Conservation (phyloP, 345 rosid genomes). For the Salix dunnii region DNA sequence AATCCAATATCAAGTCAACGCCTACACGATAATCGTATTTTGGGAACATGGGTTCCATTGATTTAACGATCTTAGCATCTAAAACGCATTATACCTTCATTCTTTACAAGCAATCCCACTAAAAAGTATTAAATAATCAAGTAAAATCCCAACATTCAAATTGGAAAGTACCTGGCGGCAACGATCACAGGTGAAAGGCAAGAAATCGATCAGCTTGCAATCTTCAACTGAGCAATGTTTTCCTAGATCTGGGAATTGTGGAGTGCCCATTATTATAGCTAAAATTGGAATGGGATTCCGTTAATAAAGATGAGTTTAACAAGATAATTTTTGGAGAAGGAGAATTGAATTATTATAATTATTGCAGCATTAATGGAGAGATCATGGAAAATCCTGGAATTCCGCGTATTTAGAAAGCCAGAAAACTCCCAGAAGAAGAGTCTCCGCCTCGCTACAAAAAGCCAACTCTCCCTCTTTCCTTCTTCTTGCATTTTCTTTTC, state of each 20-base stretch:
- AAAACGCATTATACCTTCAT: background rate
- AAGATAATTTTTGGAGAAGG: background rate
- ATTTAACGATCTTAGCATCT: background rate
- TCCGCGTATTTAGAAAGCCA: conserved; percentile 26
- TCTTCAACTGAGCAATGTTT: conserved; percentile 76
- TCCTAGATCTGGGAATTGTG: conserved; percentile 93
- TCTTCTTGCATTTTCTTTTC: background rate
- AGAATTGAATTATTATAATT: background rate
- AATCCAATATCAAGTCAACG: background rate
- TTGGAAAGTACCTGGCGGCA: conserved; percentile 56
- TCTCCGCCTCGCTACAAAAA: background rate
- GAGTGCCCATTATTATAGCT: conserved; percentile 69
- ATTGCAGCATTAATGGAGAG: background rate
- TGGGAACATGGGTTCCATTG: no score
- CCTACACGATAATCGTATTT: background rate
- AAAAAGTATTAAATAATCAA: background rate
- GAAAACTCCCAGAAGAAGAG: background rate
- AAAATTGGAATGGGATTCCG: background rate
- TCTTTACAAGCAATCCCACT: background rate
- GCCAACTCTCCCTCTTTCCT: no score
- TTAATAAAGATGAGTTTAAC: conserved; percentile 3
- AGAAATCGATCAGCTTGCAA: conserved; percentile 88
- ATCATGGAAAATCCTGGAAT: conserved; percentile 13
- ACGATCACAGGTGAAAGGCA: conserved; percentile 95
- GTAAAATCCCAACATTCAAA: background rate